Percentiles rank a stretch among this genome's conserved stretches.
These are phyloP conservation scores for Candida verbasci DNA, from an alignment of 805 yeast species.

Conservation along the genomic window DNA sequence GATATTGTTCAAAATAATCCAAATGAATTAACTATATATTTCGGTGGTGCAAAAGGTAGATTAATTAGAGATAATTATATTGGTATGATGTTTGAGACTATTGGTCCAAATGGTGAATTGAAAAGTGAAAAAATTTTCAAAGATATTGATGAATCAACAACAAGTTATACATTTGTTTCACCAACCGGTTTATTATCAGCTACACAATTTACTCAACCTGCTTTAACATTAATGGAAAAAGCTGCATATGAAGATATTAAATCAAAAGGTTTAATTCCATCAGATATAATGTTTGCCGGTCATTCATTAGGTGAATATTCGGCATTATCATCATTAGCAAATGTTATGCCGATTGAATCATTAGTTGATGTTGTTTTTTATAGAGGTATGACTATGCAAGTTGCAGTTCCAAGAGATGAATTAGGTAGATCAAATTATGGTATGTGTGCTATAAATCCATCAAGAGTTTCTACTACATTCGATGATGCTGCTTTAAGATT, in stretches of 20 bases:
- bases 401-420: constrained; percentile 97
- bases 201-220: constrained; percentile 99
- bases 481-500: constrained; percentile 90
- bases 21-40: constrained; percentile 88
- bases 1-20: constrained; percentile 96
- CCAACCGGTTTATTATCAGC: constrained; percentile 95
- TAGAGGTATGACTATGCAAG: constrained; percentile 99
- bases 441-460: constrained; percentile 98
- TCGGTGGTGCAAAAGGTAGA: constrained; percentile 98
- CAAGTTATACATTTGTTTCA: constrained; percentile 82
- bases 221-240: constrained; percentile 98
- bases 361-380: constrained; percentile 96
- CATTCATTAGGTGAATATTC: constrained; percentile 99
- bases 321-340: constrained; percentile 94
- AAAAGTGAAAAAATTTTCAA: constrained; percentile 94
- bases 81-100: constrained; percentile 96
- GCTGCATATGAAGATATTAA: constrained; percentile 98
- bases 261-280: constrained; percentile 91
- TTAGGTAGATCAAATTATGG: constrained; percentile 96
- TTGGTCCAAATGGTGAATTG: constrained; percentile 76
- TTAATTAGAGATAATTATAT: constrained; percentile 90
- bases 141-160: constrained; percentile 75
- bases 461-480: constrained; percentile 85
- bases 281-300: constrained; percentile 94
- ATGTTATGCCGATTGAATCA: constrained; percentile 97